phyloP scores from a whole-genome alignment of 2,329 filamentous ascomycete species.

The Aspergillus fumigatiaffinis region DNA sequence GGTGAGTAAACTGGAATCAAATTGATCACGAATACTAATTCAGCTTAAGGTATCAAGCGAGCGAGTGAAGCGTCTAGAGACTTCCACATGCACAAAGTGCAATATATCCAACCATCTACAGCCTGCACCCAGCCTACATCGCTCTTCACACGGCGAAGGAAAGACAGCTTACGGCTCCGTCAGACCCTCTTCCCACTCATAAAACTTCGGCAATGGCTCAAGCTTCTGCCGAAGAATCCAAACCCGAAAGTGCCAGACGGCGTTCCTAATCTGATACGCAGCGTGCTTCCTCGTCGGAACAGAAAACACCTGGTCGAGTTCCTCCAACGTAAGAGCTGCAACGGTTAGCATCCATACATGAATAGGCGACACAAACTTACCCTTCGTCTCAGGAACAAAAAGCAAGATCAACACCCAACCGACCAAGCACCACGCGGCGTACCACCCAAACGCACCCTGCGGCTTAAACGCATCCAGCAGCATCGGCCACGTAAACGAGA shows the following conservation, averaged over 20 bases:
- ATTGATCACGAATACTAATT: not conserved
- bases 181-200: constrained; percentile 25
- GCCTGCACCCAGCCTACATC: not conserved
- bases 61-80: not conserved
- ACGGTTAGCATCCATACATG: not conserved
- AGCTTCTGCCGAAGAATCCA: constrained; percentile 38
- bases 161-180: constrained; percentile 3
- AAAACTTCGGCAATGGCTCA: constrained; percentile 32
- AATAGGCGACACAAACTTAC: no score
- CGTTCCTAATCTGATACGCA: constrained; percentile 37
- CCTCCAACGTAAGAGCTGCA: constrained; percentile 40
- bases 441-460: constrained; percentile 53
- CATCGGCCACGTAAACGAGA: constrained; percentile 53
- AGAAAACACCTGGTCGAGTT: constrained; percentile 52
- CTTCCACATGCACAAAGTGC: not conserved
- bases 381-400: constrained; percentile 41
- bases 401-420: constrained; percentile 45
- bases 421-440: constrained; percentile 39
- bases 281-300: constrained; percentile 43
- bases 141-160: not conserved
- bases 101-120: not conserved
- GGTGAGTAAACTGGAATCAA: no score
- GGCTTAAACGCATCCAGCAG: constrained; percentile 46
- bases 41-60: not conserved
- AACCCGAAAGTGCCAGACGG: constrained; percentile 38